Conservation (phyloP, 2,329 filamentous ascomycete species). For the Drechslerella dactyloides region DNA sequence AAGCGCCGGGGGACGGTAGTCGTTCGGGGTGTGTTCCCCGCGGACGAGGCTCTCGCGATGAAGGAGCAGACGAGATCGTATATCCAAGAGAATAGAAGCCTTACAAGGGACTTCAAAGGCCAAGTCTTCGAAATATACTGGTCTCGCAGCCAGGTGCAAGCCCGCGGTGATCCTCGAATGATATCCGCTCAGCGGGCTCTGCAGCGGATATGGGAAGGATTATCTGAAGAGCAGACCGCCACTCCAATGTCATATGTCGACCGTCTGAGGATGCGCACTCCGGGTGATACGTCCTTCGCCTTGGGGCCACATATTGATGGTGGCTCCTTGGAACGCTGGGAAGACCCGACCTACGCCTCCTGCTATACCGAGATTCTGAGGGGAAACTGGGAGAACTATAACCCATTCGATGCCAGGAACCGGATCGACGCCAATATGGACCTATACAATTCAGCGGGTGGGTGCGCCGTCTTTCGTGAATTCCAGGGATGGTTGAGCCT, state of each 20-base stretch:
- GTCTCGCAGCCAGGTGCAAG: slow-evolving; percentile 71
- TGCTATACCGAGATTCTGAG: slow-evolving; percentile 77
- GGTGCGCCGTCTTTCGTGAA: slow-evolving; percentile 83
- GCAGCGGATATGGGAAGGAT: slow-evolving; percentile 68
- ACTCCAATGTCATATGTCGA: slow-evolving; percentile 74
- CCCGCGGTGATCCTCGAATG: slow-evolving; percentile 71
- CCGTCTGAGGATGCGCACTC: slow-evolving; percentile 72
- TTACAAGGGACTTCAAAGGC: slow-evolving; percentile 70
- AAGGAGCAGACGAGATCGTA: slow-evolving; percentile 72
- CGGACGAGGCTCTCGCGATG: slow-evolving; percentile 68
- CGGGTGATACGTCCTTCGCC: slow-evolving; percentile 73
- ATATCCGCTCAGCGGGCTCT: slow-evolving; percentile 68
- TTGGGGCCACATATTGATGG: slow-evolving; percentile 77
- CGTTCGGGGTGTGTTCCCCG: slow-evolving; percentile 70
- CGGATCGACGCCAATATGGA: slow-evolving; percentile 73
- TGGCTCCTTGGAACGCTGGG: slow-evolving; percentile 77
- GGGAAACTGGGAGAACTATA: slow-evolving; percentile 79
- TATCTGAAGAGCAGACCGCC: slow-evolving; percentile 62
- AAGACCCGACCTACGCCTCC: slow-evolving; percentile 70
- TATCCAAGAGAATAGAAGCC: slow-evolving; percentile 66
- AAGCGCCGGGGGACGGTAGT: slow-evolving; percentile 69
- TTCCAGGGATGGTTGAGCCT: slow-evolving; percentile 90
- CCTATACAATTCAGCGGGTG: slow-evolving; percentile 79
- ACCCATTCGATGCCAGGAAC: slow-evolving; percentile 78
- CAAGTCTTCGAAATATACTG: slow-evolving; percentile 79